These are phyloP conservation scores for Aureobasidium subglaciale DNA, from an alignment of 2,329 filamentous ascomycete species.

Conservation along the genomic window DNA sequence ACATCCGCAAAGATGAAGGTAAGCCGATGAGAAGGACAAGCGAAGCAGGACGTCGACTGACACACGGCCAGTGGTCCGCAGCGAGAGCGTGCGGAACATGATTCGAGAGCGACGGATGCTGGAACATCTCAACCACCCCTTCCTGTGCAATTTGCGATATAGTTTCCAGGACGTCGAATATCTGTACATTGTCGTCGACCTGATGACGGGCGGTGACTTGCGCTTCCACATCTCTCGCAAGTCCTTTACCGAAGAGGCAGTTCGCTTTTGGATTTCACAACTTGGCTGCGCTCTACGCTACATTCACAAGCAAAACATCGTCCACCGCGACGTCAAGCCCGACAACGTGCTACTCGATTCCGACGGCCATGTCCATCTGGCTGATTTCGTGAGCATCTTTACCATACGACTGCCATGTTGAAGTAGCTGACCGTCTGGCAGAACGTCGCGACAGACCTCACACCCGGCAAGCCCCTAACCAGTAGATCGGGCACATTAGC, in stretches of 20 bases:
- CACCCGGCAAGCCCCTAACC: conserved; percentile 71
- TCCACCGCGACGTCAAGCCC: conserved; percentile 85
- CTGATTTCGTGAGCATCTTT: conserved; percentile 71
- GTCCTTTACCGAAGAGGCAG: conserved; percentile 93
- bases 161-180: conserved; percentile 99
- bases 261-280: conserved; percentile 95
- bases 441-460: conserved; percentile 95
- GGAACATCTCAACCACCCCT: conserved; percentile 94
- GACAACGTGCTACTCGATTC: conserved; percentile 85
- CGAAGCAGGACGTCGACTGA: conserved; percentile 13
- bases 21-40: conserved; percentile 60
- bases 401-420: neutral
- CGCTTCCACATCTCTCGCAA: conserved; percentile 97
- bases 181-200: conserved; percentile 91
- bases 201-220: conserved; percentile 96
- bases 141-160: conserved; percentile 96
- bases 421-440: conserved; percentile 30
- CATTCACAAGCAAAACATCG: conserved; percentile 77
- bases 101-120: conserved; percentile 96
- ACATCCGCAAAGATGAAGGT: conserved; percentile 98
- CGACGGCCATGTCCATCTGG: conserved; percentile 91
- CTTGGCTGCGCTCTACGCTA: conserved; percentile 85
- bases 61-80: conserved; percentile 69
- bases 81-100: conserved; percentile 96
- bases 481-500: conserved; percentile 96